Conservation (phyloP, 2,329 filamentous ascomycete genomes). For the Hymenoscyphus fraxineus region DNA sequence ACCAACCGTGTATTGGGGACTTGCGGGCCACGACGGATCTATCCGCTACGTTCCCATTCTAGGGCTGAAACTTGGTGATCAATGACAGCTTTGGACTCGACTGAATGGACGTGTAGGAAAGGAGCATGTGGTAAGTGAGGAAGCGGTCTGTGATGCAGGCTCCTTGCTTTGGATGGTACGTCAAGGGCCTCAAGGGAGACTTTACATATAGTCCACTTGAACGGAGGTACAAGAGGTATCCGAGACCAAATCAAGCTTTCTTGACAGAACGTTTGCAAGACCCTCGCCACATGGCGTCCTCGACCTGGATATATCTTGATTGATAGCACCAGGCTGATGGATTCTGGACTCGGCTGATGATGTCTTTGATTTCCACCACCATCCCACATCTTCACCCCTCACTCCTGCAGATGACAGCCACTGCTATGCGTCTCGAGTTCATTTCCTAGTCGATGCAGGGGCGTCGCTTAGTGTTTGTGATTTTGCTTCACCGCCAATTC, state of each 20-base stretch:
- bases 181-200: neutral
- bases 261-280: neutral
- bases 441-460: conserved; percentile 21
- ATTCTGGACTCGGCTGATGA: neutral
- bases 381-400: neutral
- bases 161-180: neutral
- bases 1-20: neutral
- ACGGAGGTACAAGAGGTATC: neutral
- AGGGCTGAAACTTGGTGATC: conserved; percentile 6
- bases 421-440: conserved; percentile 11
- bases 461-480: conserved; percentile 23
- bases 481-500: conserved; percentile 31
- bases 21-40: neutral
- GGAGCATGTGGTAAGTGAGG: neutral
- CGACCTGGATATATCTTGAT: neutral
- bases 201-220: neutral
- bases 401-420: conserved; percentile 7
- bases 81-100: neutral
- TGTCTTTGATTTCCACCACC: neutral
- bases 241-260: neutral
- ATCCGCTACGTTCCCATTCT: conserved; percentile 1
- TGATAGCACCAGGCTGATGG: neutral
- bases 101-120: neutral
- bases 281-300: neutral
- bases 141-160: conserved; percentile 2